Conservation (phyloP, 345 rosid genomes). For the Dipteronia sinensis region DNA sequence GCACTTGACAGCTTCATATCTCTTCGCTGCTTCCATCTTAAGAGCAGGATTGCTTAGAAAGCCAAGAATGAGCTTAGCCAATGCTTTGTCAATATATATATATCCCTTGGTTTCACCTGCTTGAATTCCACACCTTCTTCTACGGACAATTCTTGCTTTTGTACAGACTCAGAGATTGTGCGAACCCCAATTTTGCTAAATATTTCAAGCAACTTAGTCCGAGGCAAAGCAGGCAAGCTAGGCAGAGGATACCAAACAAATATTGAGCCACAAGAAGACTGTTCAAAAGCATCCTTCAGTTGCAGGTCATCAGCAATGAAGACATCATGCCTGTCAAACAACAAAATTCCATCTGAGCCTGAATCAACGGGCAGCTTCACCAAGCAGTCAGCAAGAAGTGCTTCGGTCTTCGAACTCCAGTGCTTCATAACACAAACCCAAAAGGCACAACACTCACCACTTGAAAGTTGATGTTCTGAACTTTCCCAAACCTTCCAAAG, state of each 20-base stretch:
- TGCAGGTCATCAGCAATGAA: constrained; percentile 74
- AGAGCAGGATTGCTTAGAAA: constrained; percentile 57
- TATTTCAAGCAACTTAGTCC: constrained; percentile 41
- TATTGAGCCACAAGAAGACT: constrained; percentile 30
- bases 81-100: constrained; percentile 37
- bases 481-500: constrained; percentile 78
- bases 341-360: constrained; percentile 33
- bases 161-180: constrained; percentile 50
- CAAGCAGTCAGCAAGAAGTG: constrained; percentile 37
- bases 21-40: constrained; percentile 43
- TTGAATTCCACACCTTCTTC: constrained; percentile 18
- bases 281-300: constrained; percentile 50
- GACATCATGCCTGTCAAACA: constrained; percentile 45
- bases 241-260: constrained; percentile 79
- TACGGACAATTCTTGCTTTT: constrained; percentile 39
- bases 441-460: constrained; percentile 59
- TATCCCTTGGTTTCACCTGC: constrained; percentile 27
- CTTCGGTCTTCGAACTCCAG: constrained; percentile 18
- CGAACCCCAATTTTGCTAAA: constrained; percentile 63
- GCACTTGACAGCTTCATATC: constrained; percentile 44
- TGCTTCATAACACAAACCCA: constrained; percentile 47
- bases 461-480: constrained; percentile 33
- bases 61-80: constrained; percentile 60
- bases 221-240: constrained; percentile 44
- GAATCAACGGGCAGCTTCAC: constrained; percentile 54